Base-by-base conservation (phyloP, 768 basidiomycete species). In the Wakefieldia striispora region DNA sequence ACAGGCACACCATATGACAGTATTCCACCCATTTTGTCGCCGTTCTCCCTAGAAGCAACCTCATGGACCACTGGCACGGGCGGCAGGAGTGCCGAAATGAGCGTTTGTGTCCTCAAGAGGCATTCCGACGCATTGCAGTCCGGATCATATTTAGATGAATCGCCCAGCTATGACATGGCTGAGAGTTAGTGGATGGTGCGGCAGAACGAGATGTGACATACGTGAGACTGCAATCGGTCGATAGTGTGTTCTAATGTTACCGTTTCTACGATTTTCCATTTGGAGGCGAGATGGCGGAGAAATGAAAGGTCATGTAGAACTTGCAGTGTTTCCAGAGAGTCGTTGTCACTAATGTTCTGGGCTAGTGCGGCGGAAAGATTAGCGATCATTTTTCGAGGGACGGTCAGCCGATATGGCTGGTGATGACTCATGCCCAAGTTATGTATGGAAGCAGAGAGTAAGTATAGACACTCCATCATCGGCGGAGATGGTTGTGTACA, bases 41-140 rank as follows among this genome's bases (percentile, higher is more conserved):
- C 58, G 23, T 62, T 57, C 48, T 58, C 70, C 54, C 55, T 64
- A 19, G 46, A 47, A 31, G 53, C 44, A 37, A 53, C 43, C 48
- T 54, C 55, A 21, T 55, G 51, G 24, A 48, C 51, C n/a, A 61
- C 55, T 11, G 60, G 44, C 2, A 54, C 61, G 10, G 48, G 55
- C 5, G 84, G 81, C 16, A 88, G 70, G 38, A 89, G 70, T 6
- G 76, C 71, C 4, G 81, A 78, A 46, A 90, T 70, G 14, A 90
- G 70, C 21, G 78, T 78, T 58, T 87, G 88, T 21, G 76, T 78
- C 49, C 81, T 75, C 34, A 72, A 57, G 20, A 89, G 70, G 55
- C 73, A 75, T 43, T 81, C 79, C 8, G 69, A 26, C 66, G 53
- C 51, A 67, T 50, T 51, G 55, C 61, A 43, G 45, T 72, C 68